These are phyloP conservation scores for Smittium culicis DNA, from an alignment of 371 early-diverging fungal genomes.

Conservation along the genomic window DNA sequence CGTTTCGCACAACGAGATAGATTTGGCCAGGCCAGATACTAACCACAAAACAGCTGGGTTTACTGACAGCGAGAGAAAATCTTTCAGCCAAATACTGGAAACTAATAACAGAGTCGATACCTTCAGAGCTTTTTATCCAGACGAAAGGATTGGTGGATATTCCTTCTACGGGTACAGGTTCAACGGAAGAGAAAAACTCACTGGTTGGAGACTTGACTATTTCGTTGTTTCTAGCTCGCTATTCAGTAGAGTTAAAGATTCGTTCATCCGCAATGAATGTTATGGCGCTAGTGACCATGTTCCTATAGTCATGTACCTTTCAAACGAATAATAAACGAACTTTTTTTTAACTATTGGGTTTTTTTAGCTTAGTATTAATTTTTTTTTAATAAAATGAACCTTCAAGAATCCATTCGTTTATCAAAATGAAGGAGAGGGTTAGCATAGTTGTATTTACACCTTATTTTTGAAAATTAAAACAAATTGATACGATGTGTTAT, in stretches of 20 bases:
- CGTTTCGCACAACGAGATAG: slow-evolving; percentile 68
- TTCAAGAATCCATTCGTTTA: too few species aligned
- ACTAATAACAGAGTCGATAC: slow-evolving; percentile 51
- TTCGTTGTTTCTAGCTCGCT: slow-evolving; percentile 56
- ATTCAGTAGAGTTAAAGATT: slow-evolving; percentile 43
- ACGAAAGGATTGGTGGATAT: slow-evolving; percentile 44
- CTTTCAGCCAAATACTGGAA: slow-evolving; percentile 51
- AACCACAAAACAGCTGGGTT: slow-evolving; percentile 71
- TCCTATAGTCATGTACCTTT: slow-evolving; percentile 51
- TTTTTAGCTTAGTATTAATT: background rate
- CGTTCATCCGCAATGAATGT: slow-evolving; percentile 55
- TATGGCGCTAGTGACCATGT: slow-evolving; percentile 89
- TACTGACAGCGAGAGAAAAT: slow-evolving; percentile 65
- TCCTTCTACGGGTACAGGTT: slow-evolving; percentile 72
- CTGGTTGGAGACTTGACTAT: slow-evolving; percentile 86
- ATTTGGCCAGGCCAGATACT: slow-evolving; percentile 65
- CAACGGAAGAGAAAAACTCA: slow-evolving; percentile 48
- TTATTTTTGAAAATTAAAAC: too few species aligned
- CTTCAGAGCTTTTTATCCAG: slow-evolving; percentile 61
- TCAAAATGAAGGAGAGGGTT: too few species aligned
- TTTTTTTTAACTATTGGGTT: too few species aligned
- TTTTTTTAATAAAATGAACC: background rate
- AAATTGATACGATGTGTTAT: too few species aligned
- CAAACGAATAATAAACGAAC: slow-evolving; percentile 22
- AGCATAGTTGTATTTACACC: too few species aligned